Evolutionary conservation across 2,329 filamentous ascomycete species (phyloP).

Genomic region (Verticillium tricorpus): DNA sequence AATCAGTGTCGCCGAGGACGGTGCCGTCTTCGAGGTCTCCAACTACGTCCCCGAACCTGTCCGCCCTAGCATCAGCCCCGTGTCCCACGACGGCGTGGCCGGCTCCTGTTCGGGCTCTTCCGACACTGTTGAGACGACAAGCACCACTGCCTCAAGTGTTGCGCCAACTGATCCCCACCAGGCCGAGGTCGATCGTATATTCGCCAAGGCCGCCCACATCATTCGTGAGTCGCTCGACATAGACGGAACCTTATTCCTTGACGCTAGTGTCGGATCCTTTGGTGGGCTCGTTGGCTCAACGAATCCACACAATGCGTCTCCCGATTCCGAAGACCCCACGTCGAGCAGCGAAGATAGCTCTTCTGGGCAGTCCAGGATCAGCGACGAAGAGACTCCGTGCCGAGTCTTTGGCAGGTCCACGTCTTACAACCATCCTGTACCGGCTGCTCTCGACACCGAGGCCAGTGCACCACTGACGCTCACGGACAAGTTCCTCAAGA

Average conservation of each 20-base stretch:
- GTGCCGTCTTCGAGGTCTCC: not conserved
- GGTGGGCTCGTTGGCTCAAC: slow-evolving; percentile 17
- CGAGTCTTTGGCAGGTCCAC: slow-evolving; percentile 27
- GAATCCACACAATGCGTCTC: not conserved
- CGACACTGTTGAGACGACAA: slow-evolving; percentile 8
- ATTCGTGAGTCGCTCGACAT: slow-evolving; percentile 35
- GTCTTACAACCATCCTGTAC: slow-evolving; percentile 10
- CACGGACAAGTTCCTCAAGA: slow-evolving; percentile 33
- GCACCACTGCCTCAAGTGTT: slow-evolving; percentile 4
- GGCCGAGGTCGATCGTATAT: slow-evolving; percentile 20
- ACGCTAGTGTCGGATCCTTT: slow-evolving; percentile 19
- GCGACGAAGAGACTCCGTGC: slow-evolving; percentile 16
- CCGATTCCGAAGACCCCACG: slow-evolving; percentile 6
- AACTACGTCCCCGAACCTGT: not conserved
- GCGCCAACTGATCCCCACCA: slow-evolving; percentile 10
- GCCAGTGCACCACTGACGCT: slow-evolving; percentile 15
- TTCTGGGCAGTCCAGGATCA: slow-evolving; percentile 4
- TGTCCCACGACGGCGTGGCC: slow-evolving; percentile 2
- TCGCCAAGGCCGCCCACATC: slow-evolving; percentile 38
- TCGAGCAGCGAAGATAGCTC: slow-evolving; percentile 18
- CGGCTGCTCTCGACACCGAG: not conserved
- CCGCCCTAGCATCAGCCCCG: slow-evolving; percentile 9
- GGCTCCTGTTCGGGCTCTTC: slow-evolving; percentile 2
- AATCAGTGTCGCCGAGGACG: not conserved
- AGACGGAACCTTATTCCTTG: slow-evolving; percentile 10